These are phyloP conservation scores for Caloboletus firmus DNA, from an alignment of 1,284 basidiomycete genomes.

Conservation along the genomic window DNA sequence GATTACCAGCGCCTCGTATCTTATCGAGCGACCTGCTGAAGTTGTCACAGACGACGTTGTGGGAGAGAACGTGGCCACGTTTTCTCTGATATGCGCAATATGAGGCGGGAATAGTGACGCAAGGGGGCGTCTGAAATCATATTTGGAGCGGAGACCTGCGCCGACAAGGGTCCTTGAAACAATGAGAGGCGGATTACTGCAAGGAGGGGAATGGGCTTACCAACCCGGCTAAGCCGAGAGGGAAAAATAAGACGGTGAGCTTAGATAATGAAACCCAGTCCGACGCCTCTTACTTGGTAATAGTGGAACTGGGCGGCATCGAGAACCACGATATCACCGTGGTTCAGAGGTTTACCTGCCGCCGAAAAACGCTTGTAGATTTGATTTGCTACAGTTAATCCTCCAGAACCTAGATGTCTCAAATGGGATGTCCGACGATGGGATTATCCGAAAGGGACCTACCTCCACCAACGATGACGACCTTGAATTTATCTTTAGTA, in stretches of 20 bases:
- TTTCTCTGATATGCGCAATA: slow-evolving; percentile 81
- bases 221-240: slow-evolving; percentile 69
- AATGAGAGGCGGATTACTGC: neutral
- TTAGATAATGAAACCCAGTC: neutral
- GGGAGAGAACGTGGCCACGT: slow-evolving; percentile 70
- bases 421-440: neutral
- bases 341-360: slow-evolving; percentile 64
- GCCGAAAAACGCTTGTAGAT: slow-evolving; percentile 77
- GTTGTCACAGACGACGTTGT: slow-evolving; percentile 73
- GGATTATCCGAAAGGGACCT: slow-evolving; percentile 18
- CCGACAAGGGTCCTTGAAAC: slow-evolving; percentile 85
- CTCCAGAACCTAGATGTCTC: slow-evolving; percentile 62
- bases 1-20: slow-evolving; percentile 88
- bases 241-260: slow-evolving; percentile 8
- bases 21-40: slow-evolving; percentile 66
- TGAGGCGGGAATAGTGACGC: slow-evolving; percentile 70
- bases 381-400: slow-evolving; percentile 79
- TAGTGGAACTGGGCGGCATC: slow-evolving; percentile 77
- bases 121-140: slow-evolving; percentile 68
- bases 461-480: slow-evolving; percentile 71
- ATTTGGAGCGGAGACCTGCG: slow-evolving; percentile 75
- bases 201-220: slow-evolving; percentile 38
- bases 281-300: slow-evolving; percentile 58
- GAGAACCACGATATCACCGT: slow-evolving; percentile 81
- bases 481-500: slow-evolving; percentile 53